Base-by-base conservation (phyloP, 2,329 filamentous ascomycete genomes). In the Fusarium virguliforme region DNA sequence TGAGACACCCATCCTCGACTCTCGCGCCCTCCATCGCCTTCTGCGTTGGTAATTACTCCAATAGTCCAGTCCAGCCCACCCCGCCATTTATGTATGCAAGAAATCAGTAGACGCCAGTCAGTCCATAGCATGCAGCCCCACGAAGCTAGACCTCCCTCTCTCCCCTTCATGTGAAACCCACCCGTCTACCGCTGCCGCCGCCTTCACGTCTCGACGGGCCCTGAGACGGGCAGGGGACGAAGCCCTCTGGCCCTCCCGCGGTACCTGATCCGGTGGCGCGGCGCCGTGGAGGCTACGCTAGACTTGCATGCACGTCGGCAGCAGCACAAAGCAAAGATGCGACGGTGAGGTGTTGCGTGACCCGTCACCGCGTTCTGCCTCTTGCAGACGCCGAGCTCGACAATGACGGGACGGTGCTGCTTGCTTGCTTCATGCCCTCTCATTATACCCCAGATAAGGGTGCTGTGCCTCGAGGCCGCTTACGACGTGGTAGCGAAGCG, bases 401-500 rank as follows among this genome's bases (percentile, higher is more conserved):
- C 18, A 26, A 18, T 18, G 18, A 18, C 18, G 18, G 51, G 26
- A 35, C 30, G 26, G 2, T 57, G 18, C 4, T 24, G 46, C 18
- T 54, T 28, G 18, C 18, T 18, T 18, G 18, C 58, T 41, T 32
- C 38, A 55, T 54, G 30, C 48, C 8, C 22, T 50, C 18, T 18
- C 18, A 18, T 18, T 18, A 53, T 51, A 40, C n/a, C 37, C 37
- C 53, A 62, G 50, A 56, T 51, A 30, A 48, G 43, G 18, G 43
- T 48, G 56, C 61, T 55, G 57, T 62, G 53, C 53, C 28, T 59
- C 60, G 46, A n/a, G 46, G 37, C 38, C 35, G 43, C 30, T 34
- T 35, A 48, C 22, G 26, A 72, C 56, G 74, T 80, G 26, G 88
- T 80, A 28, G 88, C 87, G 78, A 85, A 90, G 53, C 85, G 83